A percentile compares a stretch with the other conserved stretches of the same genome.
phyloP scores from a whole-genome alignment of 257 asterid species.

The Dorcoceras hygrometricum region DNA sequence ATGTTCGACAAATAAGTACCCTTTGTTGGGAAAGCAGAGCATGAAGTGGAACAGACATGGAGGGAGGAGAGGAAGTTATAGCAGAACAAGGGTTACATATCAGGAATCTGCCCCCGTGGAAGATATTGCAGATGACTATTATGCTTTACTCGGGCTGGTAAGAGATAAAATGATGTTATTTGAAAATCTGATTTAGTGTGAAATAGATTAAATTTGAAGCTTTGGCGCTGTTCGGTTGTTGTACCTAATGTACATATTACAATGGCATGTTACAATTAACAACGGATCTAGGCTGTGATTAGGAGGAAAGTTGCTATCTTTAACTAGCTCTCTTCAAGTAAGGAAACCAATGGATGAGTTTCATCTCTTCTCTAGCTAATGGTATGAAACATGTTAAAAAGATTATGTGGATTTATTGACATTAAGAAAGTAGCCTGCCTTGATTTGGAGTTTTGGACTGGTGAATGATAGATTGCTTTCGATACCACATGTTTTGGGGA shows the following conservation, averaged over 20 bases:
- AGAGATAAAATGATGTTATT: conserved; percentile 10
- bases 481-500: background rate
- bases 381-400: too few relatives aligned
- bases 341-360: background rate
- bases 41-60: conserved; percentile 45
- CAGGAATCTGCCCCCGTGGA: conserved; percentile 47
- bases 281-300: background rate
- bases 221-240: background rate
- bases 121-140: conserved; percentile 79
- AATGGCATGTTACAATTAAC: too few relatives aligned
- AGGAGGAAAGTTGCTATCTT: background rate
- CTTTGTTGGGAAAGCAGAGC: conserved; percentile 32
- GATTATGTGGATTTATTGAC: too few relatives aligned
- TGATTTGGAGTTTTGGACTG: background rate
- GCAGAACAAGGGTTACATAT: conserved; percentile 58
- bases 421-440: background rate
- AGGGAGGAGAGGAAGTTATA: conserved; percentile 41
- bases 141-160: conserved; percentile 86
- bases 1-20: conserved; percentile 40
- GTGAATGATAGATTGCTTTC: background rate
- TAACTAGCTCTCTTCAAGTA: background rate
- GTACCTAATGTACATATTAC: background rate
- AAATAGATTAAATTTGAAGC: background rate
- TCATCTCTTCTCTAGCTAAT: too few relatives aligned
- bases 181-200: background rate